Evolutionary conservation across 108 stramenopile genomes (phyloP).

Genomic region (Skeletonema grethae): DNA sequence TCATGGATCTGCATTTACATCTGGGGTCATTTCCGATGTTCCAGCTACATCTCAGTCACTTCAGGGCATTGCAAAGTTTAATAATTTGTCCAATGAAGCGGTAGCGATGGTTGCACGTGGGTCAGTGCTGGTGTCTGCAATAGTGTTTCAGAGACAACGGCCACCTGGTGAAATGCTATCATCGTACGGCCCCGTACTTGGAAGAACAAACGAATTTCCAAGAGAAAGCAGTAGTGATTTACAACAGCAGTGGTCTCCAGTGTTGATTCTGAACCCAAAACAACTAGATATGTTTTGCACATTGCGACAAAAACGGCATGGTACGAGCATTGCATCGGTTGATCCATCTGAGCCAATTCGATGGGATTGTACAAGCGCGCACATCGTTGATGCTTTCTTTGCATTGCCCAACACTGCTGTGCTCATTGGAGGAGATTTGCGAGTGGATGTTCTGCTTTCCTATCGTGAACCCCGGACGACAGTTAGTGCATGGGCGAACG

Average conservation of each 20-base stretch:
- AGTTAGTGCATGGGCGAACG: constrained; percentile 29
- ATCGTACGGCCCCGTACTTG: background rate
- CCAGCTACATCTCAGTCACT: constrained; percentile 63
- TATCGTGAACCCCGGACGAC: constrained; percentile 20
- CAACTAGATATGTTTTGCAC: constrained; percentile 55
- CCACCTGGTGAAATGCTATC: constrained; percentile 4
- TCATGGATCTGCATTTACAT: constrained; percentile 63
- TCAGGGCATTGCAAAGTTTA: constrained; percentile 46
- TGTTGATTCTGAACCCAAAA: constrained; percentile 51
- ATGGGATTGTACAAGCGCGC: constrained; percentile 61
- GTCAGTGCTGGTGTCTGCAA: constrained; percentile 44
- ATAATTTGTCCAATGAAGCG: constrained; percentile 46
- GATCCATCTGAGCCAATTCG: constrained; percentile 6
- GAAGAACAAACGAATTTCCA: background rate
- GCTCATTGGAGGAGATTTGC: constrained; percentile 55
- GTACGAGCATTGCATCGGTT: background rate
- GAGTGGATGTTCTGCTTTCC: constrained; percentile 51
- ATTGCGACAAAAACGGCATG: constrained; percentile 16
- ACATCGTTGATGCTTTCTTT: constrained; percentile 60
- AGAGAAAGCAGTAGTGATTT: background rate
- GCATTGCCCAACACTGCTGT: constrained; percentile 63
- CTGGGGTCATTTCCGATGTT: constrained; percentile 55
- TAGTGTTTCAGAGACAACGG: constrained; percentile 51
- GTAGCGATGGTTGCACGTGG: constrained; percentile 64
- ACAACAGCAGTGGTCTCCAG: constrained; percentile 46